A percentile compares a stretch with the other conserved stretches of the same genome.
Conservation (phyloP, 768 basidiomycete species). For the Naganishia kalamii region DNA sequence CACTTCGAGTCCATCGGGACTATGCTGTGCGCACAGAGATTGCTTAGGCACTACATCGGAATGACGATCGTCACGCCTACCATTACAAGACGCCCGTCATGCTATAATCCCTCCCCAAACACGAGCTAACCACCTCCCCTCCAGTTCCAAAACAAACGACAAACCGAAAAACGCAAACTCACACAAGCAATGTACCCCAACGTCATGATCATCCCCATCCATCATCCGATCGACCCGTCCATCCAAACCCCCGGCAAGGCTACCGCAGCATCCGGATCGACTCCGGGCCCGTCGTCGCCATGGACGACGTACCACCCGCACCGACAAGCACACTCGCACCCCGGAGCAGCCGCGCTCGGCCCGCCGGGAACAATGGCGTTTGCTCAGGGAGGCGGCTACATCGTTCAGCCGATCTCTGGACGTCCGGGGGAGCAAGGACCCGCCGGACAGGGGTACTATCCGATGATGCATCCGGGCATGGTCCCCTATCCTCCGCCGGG, state of each 20-base stretch:
- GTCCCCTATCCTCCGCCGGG: not conserved
- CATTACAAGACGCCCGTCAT: too few species aligned
- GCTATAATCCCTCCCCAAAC: not conserved
- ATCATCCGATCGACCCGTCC: not conserved
- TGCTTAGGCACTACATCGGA: too few species aligned
- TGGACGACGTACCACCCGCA: slow-evolving; percentile 14
- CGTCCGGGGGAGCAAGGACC: not conserved
- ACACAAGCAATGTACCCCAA: slow-evolving; percentile 21
- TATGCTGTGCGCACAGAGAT: too few species aligned
- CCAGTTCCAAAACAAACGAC: slow-evolving; percentile 27
- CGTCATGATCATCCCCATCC: slow-evolving; percentile 25
- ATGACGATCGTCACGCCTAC: too few species aligned
- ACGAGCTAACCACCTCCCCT: not conserved
- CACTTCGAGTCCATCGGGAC: too few species aligned
- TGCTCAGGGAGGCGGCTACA: not conserved
- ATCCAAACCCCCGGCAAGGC: not conserved
- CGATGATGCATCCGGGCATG: not conserved
- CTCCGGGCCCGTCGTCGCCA: not conserved
- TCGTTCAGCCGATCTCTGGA: not conserved
- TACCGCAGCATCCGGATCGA: not conserved
- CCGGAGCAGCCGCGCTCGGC: not conserved
- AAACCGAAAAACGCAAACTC: slow-evolving; percentile 23
- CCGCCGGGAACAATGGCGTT: not conserved
- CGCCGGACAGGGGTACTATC: not conserved
- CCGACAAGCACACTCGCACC: not conserved